A percentile compares a stretch with the other conserved stretches of the same genome.
Conservation (phyloP, 1,284 basidiomycete species). For the Bondarzewia mesenterica region DNA sequence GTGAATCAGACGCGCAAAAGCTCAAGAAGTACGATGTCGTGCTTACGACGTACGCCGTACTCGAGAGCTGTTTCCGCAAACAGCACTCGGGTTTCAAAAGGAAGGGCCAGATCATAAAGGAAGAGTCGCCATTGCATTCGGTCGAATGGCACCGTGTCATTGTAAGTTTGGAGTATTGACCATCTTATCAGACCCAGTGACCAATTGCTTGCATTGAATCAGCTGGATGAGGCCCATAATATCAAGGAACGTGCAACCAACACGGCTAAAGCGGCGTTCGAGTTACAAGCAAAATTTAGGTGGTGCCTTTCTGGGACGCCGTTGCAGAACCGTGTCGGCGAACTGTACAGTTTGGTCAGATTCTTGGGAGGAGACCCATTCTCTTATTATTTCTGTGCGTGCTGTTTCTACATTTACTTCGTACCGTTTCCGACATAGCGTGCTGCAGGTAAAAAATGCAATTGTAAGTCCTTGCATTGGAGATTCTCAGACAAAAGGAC, state of each 20-base stretch:
- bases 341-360: slow-evolving; percentile 91
- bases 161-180: slow-evolving; percentile 28
- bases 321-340: slow-evolving; percentile 93
- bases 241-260: slow-evolving; percentile 95
- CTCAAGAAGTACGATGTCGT: slow-evolving; percentile 87
- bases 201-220: slow-evolving; percentile 7
- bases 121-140: slow-evolving; percentile 80
- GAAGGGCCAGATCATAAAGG: slow-evolving; percentile 80
- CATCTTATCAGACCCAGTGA: neutral
- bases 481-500: slow-evolving; percentile 74
- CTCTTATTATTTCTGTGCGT: slow-evolving; percentile 86
- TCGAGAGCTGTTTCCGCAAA: slow-evolving; percentile 91
- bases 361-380: slow-evolving; percentile 91
- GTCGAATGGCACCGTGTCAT: slow-evolving; percentile 84
- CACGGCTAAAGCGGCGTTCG: slow-evolving; percentile 94
- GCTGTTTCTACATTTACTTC: slow-evolving; percentile 1
- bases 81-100: slow-evolving; percentile 90
- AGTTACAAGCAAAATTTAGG: slow-evolving; percentile 71
- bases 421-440: neutral
- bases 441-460: slow-evolving; percentile 63
- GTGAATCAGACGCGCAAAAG: slow-evolving; percentile 55
- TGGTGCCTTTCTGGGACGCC: slow-evolving; percentile 99
- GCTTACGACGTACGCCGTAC: slow-evolving; percentile 75
- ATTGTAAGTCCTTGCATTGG: slow-evolving; percentile 90
- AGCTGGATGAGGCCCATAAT: slow-evolving; percentile 98